A percentile compares a stretch with the other conserved stretches of the same genome.
Conservation (phyloP, 345 rosid genomes). For the Populus tremula region DNA sequence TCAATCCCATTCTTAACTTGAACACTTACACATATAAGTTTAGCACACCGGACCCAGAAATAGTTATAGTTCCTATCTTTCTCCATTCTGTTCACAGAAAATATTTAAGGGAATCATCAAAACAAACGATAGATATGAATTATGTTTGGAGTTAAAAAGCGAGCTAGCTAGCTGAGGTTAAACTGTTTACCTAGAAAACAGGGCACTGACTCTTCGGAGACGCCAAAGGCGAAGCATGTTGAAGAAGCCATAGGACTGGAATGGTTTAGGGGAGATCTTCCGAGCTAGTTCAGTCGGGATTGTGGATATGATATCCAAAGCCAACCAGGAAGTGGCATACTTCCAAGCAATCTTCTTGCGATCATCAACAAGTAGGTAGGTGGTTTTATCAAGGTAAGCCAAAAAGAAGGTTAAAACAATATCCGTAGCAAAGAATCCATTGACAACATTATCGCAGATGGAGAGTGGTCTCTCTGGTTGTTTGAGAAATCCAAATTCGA, state of each 20-base stretch:
- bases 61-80: conserved; percentile 87
- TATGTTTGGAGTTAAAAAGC: not conserved
- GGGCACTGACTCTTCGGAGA: conserved; percentile 85
- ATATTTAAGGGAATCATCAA: not conserved
- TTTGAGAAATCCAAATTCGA: conserved; percentile 76
- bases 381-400: conserved; percentile 66
- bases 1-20: not conserved
- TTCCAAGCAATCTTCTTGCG: conserved; percentile 70
- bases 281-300: conserved; percentile 69
- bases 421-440: conserved; percentile 84
- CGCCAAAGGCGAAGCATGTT: conserved; percentile 99
- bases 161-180: not conserved
- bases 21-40: conserved; percentile 77
- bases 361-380: conserved; percentile 70
- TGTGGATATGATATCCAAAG: conserved; percentile 71
- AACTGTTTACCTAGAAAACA: conserved; percentile 67
- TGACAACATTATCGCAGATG: conserved; percentile 70
- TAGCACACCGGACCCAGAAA: conserved; percentile 93
- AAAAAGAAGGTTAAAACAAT: conserved; percentile 81
- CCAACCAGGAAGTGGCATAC: conserved; percentile 74
- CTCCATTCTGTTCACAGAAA: conserved; percentile 61
- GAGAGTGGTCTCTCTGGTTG: conserved; percentile 56
- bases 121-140: not conserved
- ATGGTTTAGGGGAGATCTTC: conserved; percentile 50
- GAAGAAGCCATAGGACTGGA: conserved; percentile 60